phyloP scores from a whole-genome alignment of 305 asterid genomes.

The Petunia hybrid region DNA sequence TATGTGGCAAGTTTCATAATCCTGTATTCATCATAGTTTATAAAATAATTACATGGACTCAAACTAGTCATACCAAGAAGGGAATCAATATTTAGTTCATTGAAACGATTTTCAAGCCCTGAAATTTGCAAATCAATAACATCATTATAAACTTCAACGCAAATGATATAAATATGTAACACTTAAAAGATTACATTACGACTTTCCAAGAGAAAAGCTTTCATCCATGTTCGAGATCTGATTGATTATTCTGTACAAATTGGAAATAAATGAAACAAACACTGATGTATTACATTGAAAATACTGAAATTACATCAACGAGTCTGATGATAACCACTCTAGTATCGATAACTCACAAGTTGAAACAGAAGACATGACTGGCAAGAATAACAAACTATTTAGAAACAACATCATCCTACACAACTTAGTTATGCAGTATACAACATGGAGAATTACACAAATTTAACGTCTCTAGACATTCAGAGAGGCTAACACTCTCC shows the following conservation, averaged over 20 bases:
- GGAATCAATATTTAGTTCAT: background rate
- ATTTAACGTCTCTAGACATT: no score
- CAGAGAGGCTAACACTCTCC: no score
- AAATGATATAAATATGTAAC: background rate
- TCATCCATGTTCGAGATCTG: background rate
- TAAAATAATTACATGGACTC: background rate
- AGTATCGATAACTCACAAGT: background rate
- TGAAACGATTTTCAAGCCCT: background rate
- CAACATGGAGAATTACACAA: no score
- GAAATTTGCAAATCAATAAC: slow-evolving; percentile 25
- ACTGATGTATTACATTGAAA: background rate
- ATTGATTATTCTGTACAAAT: background rate
- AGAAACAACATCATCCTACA: no score
- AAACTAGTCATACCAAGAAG: slow-evolving; percentile 22
- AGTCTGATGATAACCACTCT: background rate
- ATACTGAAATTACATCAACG: background rate
- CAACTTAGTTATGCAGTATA: no score
- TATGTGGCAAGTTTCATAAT: slow-evolving; percentile 23
- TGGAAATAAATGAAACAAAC: background rate
- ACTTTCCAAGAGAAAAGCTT: background rate
- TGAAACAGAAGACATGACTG: background rate
- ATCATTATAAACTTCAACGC: no score
- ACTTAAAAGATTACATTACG: background rate
- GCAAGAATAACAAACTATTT: background rate
- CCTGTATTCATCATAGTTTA: slow-evolving; percentile 29